Conservation (phyloP, 352 stramenopile species). For the Aphanomyces cochlioides region DNA sequence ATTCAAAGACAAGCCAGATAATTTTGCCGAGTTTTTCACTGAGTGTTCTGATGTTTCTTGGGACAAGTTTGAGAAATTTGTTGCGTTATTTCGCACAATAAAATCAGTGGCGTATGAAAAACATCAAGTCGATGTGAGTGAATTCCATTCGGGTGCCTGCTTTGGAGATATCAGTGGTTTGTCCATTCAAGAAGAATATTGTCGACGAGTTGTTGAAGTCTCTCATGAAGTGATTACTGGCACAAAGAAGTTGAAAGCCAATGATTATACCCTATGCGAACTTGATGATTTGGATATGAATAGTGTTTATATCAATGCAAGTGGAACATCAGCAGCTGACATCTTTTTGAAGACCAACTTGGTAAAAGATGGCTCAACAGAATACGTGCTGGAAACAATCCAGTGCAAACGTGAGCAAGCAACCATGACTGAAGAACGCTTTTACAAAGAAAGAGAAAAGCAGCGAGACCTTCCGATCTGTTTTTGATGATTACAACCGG, state of each 20-base stretch:
- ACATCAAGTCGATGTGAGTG: neutral
- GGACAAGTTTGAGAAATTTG: neutral
- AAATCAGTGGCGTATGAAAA: neutral
- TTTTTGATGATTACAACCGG: too few species aligned
- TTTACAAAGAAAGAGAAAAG: too few species aligned
- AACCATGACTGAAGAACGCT: too few species aligned
- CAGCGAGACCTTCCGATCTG: too few species aligned
- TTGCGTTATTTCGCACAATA: neutral
- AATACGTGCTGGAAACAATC: too few species aligned
- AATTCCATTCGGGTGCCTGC: neutral
- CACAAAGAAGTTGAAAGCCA: neutral
- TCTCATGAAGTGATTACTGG: neutral
- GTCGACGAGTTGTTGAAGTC: neutral
- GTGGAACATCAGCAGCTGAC: neutral
- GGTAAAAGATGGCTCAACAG: too few species aligned
- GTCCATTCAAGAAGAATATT: neutral
- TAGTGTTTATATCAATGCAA: neutral
- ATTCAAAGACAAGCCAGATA: conserved; percentile 22
- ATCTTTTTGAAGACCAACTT: too few species aligned
- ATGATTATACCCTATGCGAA: neutral
- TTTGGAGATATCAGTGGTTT: neutral
- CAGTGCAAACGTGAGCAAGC: too few species aligned
- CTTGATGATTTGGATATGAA: neutral
- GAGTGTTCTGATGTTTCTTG: neutral
- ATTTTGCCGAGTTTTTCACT: conserved; percentile 27